Percentiles rank a stretch among this genome's conserved stretches.
phyloP scores from a whole-genome alignment of 805 yeast species.

The Monosporozyma siamensis region DNA sequence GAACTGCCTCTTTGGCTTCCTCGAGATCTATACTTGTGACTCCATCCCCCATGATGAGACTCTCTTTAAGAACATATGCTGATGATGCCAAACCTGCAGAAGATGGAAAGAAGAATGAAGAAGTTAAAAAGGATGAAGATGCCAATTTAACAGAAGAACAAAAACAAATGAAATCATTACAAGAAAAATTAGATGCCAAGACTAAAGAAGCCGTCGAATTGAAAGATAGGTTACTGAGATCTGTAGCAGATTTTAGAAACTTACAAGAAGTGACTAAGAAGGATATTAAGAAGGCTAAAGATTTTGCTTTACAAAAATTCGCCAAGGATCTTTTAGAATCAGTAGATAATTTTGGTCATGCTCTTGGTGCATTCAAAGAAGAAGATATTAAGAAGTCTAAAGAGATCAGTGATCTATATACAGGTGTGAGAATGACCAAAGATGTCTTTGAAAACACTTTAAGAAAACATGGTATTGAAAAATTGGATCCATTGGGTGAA shows the following conservation, averaged over 20 bases:
- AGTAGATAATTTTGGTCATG: conserved; percentile 83
- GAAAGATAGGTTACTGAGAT: conserved; percentile 73
- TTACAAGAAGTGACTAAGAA: conserved; percentile 83
- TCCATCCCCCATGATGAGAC: not conserved
- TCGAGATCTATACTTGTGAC: not conserved
- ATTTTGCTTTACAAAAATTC: conserved; percentile 85
- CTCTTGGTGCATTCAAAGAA: conserved; percentile 60
- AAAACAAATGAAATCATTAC: conserved; percentile 31
- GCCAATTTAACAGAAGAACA: conserved; percentile 18
- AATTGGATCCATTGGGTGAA: conserved; percentile 78
- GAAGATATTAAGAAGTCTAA: conserved; percentile 48
- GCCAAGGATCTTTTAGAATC: conserved; percentile 86
- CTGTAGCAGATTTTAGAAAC: conserved; percentile 88
- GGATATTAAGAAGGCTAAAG: conserved; percentile 79
- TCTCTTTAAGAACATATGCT: conserved; percentile 20
- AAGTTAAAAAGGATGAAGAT: conserved; percentile 12
- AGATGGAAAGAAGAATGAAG: too few relatives aligned
- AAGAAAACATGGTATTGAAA: conserved; percentile 65
- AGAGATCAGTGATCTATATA: conserved; percentile 67
- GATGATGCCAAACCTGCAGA: conserved; percentile 15
- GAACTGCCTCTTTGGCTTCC: conserved; percentile 1
- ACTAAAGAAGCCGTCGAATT: conserved; percentile 69
- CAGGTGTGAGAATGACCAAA: conserved; percentile 87
- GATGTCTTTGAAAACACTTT: conserved; percentile 78
- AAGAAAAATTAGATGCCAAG: conserved; percentile 48